Evolutionary conservation across 23 red algal genomes (phyloP).

Genomic region (Gracilaria gracilis): DNA sequence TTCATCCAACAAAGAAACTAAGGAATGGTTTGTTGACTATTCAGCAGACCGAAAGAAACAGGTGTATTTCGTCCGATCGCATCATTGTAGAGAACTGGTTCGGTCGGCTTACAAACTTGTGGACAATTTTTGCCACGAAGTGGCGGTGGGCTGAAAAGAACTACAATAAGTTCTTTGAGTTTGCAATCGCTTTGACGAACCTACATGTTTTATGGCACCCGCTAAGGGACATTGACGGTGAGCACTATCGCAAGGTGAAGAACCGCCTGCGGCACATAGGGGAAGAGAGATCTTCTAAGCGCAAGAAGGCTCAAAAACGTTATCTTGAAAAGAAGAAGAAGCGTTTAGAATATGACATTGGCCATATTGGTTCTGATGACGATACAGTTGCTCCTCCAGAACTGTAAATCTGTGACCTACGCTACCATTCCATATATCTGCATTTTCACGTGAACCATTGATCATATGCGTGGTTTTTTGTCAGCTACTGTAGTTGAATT

Average conservation of each 20-base stretch:
- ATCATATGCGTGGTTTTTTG: too few species aligned
- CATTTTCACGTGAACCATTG: too few species aligned
- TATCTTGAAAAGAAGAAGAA: too few species aligned
- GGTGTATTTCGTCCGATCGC: slow-evolving; percentile 18
- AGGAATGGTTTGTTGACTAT: background rate
- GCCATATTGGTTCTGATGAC: too few species aligned
- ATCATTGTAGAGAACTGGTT: slow-evolving; percentile 54
- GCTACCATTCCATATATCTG: too few species aligned
- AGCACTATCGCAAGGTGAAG: background rate
- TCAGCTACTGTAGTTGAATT: too few species aligned
- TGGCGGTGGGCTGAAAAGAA: slow-evolving; percentile 26
- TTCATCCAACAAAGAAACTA: slow-evolving; percentile 4
- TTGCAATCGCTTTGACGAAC: background rate
- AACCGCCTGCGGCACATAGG: background rate
- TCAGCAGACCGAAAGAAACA: background rate
- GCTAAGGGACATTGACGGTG: background rate
- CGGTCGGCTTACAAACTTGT: background rate
- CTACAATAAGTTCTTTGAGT: background rate
- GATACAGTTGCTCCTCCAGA: too few species aligned
- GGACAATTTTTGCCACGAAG: background rate
- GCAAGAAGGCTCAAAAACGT: too few species aligned
- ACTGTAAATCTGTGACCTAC: too few species aligned
- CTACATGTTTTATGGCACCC: background rate
- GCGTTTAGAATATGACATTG: too few species aligned
- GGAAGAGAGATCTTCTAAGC: background rate